Evolutionary conservation across 2,329 filamentous ascomycete genomes (phyloP).

Genomic region (Pyrenochaeta sp.): DNA sequence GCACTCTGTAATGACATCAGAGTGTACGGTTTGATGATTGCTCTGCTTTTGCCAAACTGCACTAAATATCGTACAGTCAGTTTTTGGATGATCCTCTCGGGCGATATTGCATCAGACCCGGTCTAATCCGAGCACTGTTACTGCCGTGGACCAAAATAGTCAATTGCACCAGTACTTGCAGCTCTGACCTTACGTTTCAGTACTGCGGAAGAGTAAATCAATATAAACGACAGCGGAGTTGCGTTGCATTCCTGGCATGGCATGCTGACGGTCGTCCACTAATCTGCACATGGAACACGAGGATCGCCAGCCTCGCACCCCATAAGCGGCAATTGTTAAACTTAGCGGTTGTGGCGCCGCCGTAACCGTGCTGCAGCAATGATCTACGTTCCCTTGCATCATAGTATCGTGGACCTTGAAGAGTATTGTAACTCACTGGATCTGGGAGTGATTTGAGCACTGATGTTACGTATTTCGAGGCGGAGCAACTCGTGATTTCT

Average conservation of each 20-base stretch:
- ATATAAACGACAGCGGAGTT: background rate
- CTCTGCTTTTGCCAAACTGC: background rate
- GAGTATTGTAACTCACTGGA: background rate
- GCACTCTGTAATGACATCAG: background rate
- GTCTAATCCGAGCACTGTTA: background rate
- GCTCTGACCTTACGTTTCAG: background rate
- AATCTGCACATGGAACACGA: background rate
- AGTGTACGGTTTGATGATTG: too few relatives aligned
- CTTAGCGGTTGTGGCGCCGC: constrained; percentile 9
- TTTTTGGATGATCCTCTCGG: background rate
- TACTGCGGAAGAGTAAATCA: background rate
- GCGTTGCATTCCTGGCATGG: background rate
- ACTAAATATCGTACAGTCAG: background rate
- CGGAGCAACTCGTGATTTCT: background rate
- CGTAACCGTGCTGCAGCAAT: background rate
- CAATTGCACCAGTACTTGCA: background rate
- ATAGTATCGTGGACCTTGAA: background rate
- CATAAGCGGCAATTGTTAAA: constrained; percentile 7
- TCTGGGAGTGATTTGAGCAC: background rate
- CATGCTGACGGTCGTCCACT: constrained; percentile 6
- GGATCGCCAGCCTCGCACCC: constrained; percentile 6
- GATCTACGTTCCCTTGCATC: constrained; percentile 4
- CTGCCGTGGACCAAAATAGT: background rate
- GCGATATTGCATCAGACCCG: background rate
- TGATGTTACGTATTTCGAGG: background rate